These are phyloP conservation scores for Agapanthus africanus DNA, from an alignment of 106 monocot genomes.

Conservation along the genomic window DNA sequence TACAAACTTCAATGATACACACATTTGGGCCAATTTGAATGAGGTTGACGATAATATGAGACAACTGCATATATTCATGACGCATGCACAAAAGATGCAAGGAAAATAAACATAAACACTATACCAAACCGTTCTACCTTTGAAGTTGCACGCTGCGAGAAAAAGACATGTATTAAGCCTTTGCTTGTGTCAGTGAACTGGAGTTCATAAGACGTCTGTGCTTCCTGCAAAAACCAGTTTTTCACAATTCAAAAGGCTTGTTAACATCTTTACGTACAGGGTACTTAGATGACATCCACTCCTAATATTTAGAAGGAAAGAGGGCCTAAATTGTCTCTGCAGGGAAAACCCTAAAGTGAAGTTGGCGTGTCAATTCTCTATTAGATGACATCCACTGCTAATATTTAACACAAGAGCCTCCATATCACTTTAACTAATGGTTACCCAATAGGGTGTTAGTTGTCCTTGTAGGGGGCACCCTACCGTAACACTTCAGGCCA, in stretches of 20 bases:
- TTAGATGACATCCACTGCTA: too few species aligned
- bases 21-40: neutral
- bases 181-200: slow-evolving; percentile 67
- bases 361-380: too few species aligned
- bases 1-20: neutral
- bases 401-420: too few species aligned
- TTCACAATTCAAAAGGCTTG: slow-evolving; percentile 2
- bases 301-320: too few species aligned
- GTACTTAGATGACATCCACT: too few species aligned
- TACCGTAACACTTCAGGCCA: too few species aligned
- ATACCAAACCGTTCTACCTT: slow-evolving; percentile 41
- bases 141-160: slow-evolving; percentile 77
- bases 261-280: too few species aligned
- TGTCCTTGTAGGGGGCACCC: too few species aligned
- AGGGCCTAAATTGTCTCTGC: too few species aligned
- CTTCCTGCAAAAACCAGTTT: slow-evolving; percentile 52
- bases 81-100: neutral
- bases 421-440: too few species aligned
- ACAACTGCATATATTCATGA: neutral
- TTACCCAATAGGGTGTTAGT: too few species aligned
- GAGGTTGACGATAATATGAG: neutral
- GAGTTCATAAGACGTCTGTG: slow-evolving; percentile 48
- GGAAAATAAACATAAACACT: neutral
- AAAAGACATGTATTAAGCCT: slow-evolving; percentile 84
- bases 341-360: too few species aligned